These are phyloP conservation scores for Acanthamoeba sp. DNA, from an alignment of 208 protist genomes.

Conservation along the genomic window DNA sequence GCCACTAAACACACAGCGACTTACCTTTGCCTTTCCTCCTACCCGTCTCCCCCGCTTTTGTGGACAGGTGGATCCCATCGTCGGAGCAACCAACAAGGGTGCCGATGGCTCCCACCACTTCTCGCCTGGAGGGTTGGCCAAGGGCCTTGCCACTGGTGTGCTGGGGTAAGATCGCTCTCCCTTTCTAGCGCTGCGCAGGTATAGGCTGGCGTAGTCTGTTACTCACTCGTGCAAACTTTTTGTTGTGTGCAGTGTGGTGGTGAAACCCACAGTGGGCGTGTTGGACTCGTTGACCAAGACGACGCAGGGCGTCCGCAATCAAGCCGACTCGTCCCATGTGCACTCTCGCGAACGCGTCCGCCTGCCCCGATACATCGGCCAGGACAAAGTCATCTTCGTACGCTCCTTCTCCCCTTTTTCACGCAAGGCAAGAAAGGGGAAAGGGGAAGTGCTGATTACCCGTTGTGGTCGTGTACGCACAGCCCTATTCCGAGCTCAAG, in stretches of 20 bases:
- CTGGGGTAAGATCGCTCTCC: constrained; percentile 7
- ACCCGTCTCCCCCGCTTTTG: background rate
- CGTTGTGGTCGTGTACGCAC: background rate
- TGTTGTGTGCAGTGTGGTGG: constrained; percentile 3
- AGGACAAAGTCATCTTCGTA: constrained; percentile 72
- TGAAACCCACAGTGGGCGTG: constrained; percentile 87
- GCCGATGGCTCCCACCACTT: constrained; percentile 38
- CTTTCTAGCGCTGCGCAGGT: too few relatives aligned
- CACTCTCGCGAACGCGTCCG: constrained; percentile 29
- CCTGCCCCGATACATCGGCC: constrained; percentile 58
- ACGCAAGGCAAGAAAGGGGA: background rate
- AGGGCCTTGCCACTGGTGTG: constrained; percentile 60
- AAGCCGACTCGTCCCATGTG: constrained; percentile 61
- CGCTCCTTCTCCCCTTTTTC: background rate
- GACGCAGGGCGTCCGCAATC: constrained; percentile 81
- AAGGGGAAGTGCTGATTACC: background rate
- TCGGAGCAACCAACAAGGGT: constrained; percentile 7
- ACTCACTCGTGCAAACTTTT: background rate
- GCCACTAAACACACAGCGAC: too few relatives aligned
- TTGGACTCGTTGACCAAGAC: constrained; percentile 85
- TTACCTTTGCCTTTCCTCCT: too few relatives aligned
- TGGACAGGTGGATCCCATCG: constrained; percentile 71
- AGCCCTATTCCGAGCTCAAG: constrained; percentile 56
- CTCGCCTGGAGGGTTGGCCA: constrained; percentile 56
- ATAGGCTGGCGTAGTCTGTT: too few relatives aligned